phyloP scores from a whole-genome alignment of 306 rosid species.

The Inga oerstediana region DNA sequence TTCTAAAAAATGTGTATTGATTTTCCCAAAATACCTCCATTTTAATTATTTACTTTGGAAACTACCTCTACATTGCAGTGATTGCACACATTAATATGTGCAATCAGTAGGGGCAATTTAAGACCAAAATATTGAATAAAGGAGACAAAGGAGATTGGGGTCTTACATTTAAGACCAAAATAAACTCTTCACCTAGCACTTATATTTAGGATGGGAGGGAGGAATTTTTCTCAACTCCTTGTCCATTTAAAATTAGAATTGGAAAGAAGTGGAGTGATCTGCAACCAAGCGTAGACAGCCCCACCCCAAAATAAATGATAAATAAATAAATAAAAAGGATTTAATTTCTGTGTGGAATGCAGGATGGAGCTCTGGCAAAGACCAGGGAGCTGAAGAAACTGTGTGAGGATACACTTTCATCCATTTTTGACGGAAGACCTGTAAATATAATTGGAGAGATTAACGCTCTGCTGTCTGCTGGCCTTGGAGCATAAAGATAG shows the following conservation, averaged over 20 bases:
- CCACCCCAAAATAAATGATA: not conserved
- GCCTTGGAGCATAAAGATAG: conserved; percentile 58
- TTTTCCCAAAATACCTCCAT: not conserved
- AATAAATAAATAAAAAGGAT: not conserved
- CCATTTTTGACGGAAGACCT: conserved; percentile 94
- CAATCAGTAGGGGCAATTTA: not conserved
- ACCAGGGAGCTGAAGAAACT: conserved; percentile 10
- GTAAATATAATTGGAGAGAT: conserved; percentile 96
- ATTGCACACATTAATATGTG: not conserved
- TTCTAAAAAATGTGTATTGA: not conserved
- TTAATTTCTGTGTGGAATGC: not conserved
- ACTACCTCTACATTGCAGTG: no score
- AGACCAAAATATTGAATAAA: no score
- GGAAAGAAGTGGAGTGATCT: not conserved
- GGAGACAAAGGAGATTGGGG: not conserved
- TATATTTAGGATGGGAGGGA: no score
- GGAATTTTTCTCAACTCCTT: not conserved
- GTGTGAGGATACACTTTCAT: conserved; percentile 46
- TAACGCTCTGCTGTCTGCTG: conserved; percentile 65
- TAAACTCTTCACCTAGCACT: no score
- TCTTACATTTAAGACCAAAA: not conserved
- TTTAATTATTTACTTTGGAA: no score
- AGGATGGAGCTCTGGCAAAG: conserved; percentile 3
- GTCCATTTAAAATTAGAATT: not conserved
- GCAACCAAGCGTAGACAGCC: not conserved